Evolutionary conservation across 129 eudicot species (phyloP).

Genomic region (Lonicera japonica): DNA sequence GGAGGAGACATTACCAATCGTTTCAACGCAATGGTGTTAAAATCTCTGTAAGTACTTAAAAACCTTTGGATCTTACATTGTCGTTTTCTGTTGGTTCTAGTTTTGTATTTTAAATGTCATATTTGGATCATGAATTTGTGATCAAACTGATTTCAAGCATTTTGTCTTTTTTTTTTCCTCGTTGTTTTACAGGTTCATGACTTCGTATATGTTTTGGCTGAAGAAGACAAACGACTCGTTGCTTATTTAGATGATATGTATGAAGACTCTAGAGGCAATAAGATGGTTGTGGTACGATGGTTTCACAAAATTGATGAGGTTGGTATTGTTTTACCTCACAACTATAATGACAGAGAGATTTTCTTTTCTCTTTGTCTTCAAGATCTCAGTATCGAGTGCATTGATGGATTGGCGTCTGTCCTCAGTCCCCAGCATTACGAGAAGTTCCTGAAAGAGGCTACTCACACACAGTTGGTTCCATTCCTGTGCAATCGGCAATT

Average conservation of each 20-base stretch:
- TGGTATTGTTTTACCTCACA: slow-evolving; percentile 68
- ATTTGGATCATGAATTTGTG: slow-evolving; percentile 1
- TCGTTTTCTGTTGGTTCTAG: background rate
- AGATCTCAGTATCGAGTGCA: slow-evolving; percentile 82
- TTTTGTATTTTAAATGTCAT: background rate
- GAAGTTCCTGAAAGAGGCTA: slow-evolving; percentile 29
- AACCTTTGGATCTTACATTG: background rate
- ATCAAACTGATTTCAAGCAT: background rate
- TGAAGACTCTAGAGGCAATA: slow-evolving; percentile 70
- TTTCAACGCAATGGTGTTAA: slow-evolving; percentile 50
- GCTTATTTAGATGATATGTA: slow-evolving; percentile 86
- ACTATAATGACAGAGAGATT: slow-evolving; percentile 66
- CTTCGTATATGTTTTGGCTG: slow-evolving; percentile 79
- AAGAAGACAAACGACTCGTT: slow-evolving; percentile 66
- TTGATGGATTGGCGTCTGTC: slow-evolving; percentile 83
- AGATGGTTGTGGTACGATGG: slow-evolving; percentile 94
- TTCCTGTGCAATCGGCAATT: slow-evolving; percentile 56
- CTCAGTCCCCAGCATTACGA: slow-evolving; percentile 70
- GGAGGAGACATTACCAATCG: slow-evolving; percentile 62
- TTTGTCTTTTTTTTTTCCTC: background rate
- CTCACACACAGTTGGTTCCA: slow-evolving; percentile 30
- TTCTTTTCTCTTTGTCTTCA: slow-evolving; percentile 89
- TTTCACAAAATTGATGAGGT: slow-evolving; percentile 97
- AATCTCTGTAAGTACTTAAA: slow-evolving; percentile 47
- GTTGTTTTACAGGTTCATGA: slow-evolving; percentile 45